Evolutionary conservation across 2,329 filamentous ascomycete genomes (phyloP).

Genomic region (Bipolaris victoriae): DNA sequence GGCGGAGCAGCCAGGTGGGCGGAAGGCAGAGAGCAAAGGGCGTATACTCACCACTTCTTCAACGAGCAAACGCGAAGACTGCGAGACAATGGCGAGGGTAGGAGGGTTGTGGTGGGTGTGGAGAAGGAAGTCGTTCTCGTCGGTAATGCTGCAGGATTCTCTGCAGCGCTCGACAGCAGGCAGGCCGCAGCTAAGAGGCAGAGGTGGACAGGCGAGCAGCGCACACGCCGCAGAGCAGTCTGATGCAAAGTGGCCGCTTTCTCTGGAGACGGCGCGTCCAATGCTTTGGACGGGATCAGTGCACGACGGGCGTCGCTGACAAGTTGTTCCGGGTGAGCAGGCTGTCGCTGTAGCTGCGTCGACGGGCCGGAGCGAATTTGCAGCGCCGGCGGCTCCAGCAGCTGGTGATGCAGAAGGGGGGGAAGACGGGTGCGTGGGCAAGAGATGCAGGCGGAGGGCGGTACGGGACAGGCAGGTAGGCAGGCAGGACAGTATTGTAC

Average conservation of each 20-base stretch:
- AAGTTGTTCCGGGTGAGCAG: conserved; percentile 22
- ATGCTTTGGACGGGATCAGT: conserved; percentile 32
- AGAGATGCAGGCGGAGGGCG: conserved; percentile 25
- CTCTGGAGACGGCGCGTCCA: conserved; percentile 36
- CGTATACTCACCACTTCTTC: conserved; percentile 33
- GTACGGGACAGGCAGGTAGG: background rate
- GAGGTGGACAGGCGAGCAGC: conserved; percentile 47
- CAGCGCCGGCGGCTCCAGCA: conserved; percentile 34
- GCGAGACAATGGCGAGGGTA: conserved; percentile 16
- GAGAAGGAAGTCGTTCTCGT: conserved; percentile 42
- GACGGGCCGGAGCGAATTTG: conserved; percentile 47
- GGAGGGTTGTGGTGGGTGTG: conserved; percentile 19
- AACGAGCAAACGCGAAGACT: conserved; percentile 28
- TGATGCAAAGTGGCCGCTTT: conserved; percentile 31
- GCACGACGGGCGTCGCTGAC: conserved; percentile 36
- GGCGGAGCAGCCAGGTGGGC: background rate
- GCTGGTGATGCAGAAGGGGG: conserved; percentile 23
- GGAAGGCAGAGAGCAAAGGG: background rate
- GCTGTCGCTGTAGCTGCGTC: conserved; percentile 38
- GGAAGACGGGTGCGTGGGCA: conserved; percentile 21
- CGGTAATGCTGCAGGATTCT: conserved; percentile 47
- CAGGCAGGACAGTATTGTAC: no score
- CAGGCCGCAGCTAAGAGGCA: conserved; percentile 51
- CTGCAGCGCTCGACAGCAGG: conserved; percentile 48
- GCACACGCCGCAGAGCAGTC: conserved; percentile 44